Evolutionary conservation across 495 filamentous ascomycete species (phyloP), one percentile per base, ranked within the genome.

Genomic region (Achaetomiella virescens): DNA sequence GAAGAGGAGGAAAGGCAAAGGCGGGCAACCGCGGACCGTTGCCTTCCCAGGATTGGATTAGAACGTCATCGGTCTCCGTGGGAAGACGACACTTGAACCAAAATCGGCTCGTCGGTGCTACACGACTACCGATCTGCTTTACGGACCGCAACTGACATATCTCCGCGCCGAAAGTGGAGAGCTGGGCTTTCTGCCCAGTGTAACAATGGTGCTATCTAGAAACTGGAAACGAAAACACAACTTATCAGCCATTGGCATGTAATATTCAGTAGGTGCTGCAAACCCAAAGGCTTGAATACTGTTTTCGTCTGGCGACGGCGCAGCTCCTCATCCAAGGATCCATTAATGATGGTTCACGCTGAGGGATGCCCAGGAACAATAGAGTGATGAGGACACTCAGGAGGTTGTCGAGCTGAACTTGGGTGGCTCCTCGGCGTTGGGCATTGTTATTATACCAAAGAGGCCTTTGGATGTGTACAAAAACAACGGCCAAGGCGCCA

Each of bases 1-100:
- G 66, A 77, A 72, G 59, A 61, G 62, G 57, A 72, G 71, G 55
- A 75, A 77, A 37, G 76, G 73, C 35, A 81, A 81, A 65, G 60
- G 62, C 7, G 65, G 37, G 14, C 57, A 55, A 35, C 6, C 18
- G 1, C 58, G 54, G 54, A 54, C 20, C 3, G 60, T 49, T 10
- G 63, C 68, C 15, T 71, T 71, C 49, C 69, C 69, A 9, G 67
- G 67, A 15, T 40, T 70, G 54, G 68, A 70, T 38, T 69, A 54
- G 63, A 40, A 2, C 6, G 48, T 25, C 18, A 35, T 17, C 11
- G 21, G 31, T 22, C 14, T 3, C 18, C 48, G 27, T 25, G 31
- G 52, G 17, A 21, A 17, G 43, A 41, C 18, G 18, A 15, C 35
- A 12, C 47, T 46, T 42, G 44, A 36, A 40, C 22, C 31, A 43